Evolutionary conservation across 164 flowering plant genomes (phyloP), one percentile per base, ranked within the genome.

Genomic region (Aristolochia fimbriata): DNA sequence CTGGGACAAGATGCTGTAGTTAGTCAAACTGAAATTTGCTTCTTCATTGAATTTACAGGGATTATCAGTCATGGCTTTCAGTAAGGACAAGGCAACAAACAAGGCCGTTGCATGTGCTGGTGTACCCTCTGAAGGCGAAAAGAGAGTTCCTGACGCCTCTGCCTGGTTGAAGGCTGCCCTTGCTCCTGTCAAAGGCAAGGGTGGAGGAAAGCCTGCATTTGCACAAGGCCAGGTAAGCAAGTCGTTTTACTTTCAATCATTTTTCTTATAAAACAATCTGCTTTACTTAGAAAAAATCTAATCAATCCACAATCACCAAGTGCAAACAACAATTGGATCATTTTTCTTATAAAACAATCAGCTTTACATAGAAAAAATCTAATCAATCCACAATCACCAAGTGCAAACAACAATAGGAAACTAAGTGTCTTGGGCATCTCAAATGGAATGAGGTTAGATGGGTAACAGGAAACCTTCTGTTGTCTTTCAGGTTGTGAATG

Each of bases 101-200:
- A 94, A 91, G 85, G 91, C 85, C 14, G 74, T 88, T 27, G 97
- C 84, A 0, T 94, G 84, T 74, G 96, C 96, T 7, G 96, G 96
- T 15, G 93, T 91, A 14, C 95, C 95, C 0, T 76, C 76, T 33
- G 80, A 78, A 58, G 81, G 68, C 47, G 77, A 71, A 47, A 70
- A 68, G 62, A 71, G 76, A 61, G 73, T 71, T 56, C 73, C 88
- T 33, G 89, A 81, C 24, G 92, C 84, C 33, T 76, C 83, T 1
- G 91, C 91, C 63, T 94, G 99, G 99, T 67, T 94, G 75, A 70
- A 76, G 4, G 75, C 73, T 51, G 96, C 91, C 20, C 62, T 91
- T 59, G 80, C 61, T 17, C 95, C 92, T 54, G 70, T 94, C n/a
- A 80, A 85, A 55, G 99, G 99, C 51, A 79, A 77, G 49, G 80